Conservation (phyloP, 2,329 filamentous ascomycete genomes). For the Fusarium mangiferae region DNA sequence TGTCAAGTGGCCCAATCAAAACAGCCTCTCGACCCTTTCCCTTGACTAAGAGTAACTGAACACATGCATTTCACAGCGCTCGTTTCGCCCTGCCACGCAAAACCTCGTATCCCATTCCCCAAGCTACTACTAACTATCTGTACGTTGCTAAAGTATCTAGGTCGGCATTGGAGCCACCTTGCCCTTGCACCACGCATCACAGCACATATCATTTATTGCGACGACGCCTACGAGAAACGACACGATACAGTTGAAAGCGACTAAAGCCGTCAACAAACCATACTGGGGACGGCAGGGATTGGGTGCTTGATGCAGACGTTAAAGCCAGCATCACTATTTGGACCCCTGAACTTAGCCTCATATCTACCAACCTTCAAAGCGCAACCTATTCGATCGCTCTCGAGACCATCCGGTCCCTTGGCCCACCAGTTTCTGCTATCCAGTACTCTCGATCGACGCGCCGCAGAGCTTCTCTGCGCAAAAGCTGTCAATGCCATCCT, state of each 20-base stretch:
- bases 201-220: neutral
- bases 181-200: constrained; percentile 22
- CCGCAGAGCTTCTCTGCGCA: constrained; percentile 37
- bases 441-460: constrained; percentile 22
- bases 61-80: constrained; percentile 34
- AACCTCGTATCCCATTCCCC: constrained; percentile 35
- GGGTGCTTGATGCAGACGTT: neutral
- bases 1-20: constrained; percentile 35
- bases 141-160: constrained; percentile 12
- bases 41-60: constrained; percentile 22
- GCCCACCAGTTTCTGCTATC: neutral
- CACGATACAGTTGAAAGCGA: neutral
- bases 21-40: constrained; percentile 26
- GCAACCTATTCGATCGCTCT: constrained; percentile 4
- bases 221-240: constrained; percentile 18
- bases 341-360: neutral
- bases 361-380: constrained; percentile 18
- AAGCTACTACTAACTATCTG: neutral
- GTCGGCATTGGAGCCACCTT: constrained; percentile 35
- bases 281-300: neutral
- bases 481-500: constrained; percentile 44
- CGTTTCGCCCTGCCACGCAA: constrained; percentile 34
- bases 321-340: constrained; percentile 6
- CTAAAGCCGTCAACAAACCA: neutral
- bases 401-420: neutral